Evolutionary conservation across 176 grass and related monocot species (phyloP), one percentile per base, ranked within the genome.

Genomic region (Cocos nucifera): DNA sequence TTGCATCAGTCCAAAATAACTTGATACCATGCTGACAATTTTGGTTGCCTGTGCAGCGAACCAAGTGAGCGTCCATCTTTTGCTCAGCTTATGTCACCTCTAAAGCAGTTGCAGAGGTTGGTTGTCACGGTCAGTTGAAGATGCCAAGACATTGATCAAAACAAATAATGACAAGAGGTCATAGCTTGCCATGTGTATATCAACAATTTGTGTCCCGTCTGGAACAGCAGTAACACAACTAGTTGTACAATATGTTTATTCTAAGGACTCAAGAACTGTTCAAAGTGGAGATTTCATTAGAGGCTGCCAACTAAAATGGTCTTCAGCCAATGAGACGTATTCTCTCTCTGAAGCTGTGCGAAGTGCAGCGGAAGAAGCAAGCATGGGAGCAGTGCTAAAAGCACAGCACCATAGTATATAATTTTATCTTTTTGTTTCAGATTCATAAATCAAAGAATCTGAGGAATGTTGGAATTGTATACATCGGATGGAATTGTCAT

Each of bases 61-160:
- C 93, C 84, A 59, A 85, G 70, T 66, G 88, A 83, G 48, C 85
- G 93, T 19, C 93, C 93, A 19, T 85, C 93, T 17, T 92, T 98
- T 77, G 78, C 87, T 59, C 84, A 89, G 76, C 87, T 98, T 27
- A 57, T 92, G 63, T 77, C 70, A 57, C 76, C 84, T 73, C 67
- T 89, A 26, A 98, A 92, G 74, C 73, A 89, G 78, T 64, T 98
- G 71, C 70, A 81, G 17, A 66, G 70, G 61, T 78, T 98, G 66
- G 73, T 80, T 75, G 75, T 77, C 73, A 54, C 67, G 66, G 19
- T 25, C 5, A 59, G 10, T 60, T 65, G 66, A 64, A 52, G 21
- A 22, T 57, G 18, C 58, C 28, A 22, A 23, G 58, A 10, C 17
- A 20, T n/a, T 28, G 66, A 67, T 60, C 27, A 29, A 57, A 75